Evolutionary conservation across 345 rosid genomes (phyloP).

Genomic region (Microthlaspi erraticum): DNA sequence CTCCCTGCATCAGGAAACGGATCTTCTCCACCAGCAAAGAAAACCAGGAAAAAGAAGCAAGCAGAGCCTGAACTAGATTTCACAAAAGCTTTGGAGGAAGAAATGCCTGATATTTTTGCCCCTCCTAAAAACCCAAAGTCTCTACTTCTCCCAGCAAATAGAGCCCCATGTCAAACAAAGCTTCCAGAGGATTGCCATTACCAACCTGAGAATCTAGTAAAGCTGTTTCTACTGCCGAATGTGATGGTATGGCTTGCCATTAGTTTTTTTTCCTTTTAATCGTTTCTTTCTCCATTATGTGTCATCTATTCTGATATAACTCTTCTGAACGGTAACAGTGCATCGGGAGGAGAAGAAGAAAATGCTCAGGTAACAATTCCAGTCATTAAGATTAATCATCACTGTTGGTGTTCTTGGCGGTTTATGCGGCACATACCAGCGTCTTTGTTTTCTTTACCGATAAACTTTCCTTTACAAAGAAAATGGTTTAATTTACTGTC

Average conservation of each 20-base stretch:
- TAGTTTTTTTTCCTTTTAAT: neutral
- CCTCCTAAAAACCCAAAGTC: constrained; percentile 87
- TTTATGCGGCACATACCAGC: constrained; percentile 26
- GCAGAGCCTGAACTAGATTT: constrained; percentile 75
- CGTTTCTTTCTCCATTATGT: constrained; percentile 13
- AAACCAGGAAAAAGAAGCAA: constrained; percentile 66
- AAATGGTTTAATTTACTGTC: constrained; percentile 6
- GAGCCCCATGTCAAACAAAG: constrained; percentile 61
- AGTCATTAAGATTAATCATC: constrained; percentile 14
- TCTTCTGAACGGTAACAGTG: constrained; percentile 64
- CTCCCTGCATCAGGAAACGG: constrained; percentile 54
- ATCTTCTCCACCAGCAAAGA: constrained; percentile 57
- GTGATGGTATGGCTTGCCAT: constrained; percentile 60
- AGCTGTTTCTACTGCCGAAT: constrained; percentile 84
- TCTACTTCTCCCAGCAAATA: constrained; percentile 72
- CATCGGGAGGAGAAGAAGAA: constrained; percentile 72
- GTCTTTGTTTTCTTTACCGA: constrained; percentile 19
- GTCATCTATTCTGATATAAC: constrained; percentile 31
- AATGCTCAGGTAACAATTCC: constrained; percentile 58
- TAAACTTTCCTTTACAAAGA: neutral
- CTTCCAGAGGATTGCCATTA: constrained; percentile 99
- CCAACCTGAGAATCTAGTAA: constrained; percentile 90
- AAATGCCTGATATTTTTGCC: constrained; percentile 63
- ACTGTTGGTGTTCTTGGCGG: neutral
- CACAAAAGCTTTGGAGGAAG: constrained; percentile 72